Percentiles rank a stretch among this genome's conserved stretches.
phyloP scores from a whole-genome alignment of 768 basidiomycete genomes.

The Suillus paluster region DNA sequence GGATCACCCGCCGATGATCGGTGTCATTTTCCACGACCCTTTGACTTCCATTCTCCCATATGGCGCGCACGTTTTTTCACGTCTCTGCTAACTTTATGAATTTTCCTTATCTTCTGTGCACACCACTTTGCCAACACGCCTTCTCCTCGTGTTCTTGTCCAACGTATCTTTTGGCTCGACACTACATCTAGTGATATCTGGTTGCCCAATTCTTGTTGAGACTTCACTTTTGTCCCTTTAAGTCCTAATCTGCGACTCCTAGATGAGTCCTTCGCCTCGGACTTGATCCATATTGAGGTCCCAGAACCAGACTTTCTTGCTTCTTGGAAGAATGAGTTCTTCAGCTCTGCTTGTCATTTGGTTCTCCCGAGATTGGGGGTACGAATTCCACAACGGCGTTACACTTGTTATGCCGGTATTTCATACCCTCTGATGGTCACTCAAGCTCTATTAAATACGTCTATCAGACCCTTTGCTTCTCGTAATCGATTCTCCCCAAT shows the following conservation, averaged over 20 bases:
- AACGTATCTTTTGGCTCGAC: slow-evolving; percentile 6
- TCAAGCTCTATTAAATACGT: slow-evolving; percentile 11
- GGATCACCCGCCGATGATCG: slow-evolving; percentile 9
- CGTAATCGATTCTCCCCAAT: slow-evolving; percentile 9
- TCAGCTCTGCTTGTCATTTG: neutral
- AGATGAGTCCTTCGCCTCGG: slow-evolving; percentile 11
- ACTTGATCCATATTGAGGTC: slow-evolving; percentile 9
- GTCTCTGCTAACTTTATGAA: slow-evolving; percentile 5
- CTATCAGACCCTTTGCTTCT: slow-evolving; percentile 22
- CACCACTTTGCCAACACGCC: neutral
- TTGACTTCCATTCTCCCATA: slow-evolving; percentile 7
- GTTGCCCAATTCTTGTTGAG: neutral
- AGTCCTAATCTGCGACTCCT: slow-evolving; percentile 11
- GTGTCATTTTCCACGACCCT: slow-evolving; percentile 5
- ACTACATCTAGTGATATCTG: neutral
- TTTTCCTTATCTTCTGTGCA: neutral
- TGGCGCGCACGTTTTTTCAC: slow-evolving; percentile 2
- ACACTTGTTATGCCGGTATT: slow-evolving; percentile 4
- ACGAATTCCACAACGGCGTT: neutral
- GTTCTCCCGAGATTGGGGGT: neutral
- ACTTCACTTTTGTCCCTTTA: slow-evolving; percentile 9
- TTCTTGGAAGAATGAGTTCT: slow-evolving; percentile 4
- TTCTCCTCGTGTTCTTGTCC: neutral
- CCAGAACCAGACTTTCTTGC: slow-evolving; percentile 7
- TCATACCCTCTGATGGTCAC: slow-evolving; percentile 9